phyloP scores from a whole-genome alignment of 768 basidiomycete genomes.

The Rubroboletus satanas region DNA sequence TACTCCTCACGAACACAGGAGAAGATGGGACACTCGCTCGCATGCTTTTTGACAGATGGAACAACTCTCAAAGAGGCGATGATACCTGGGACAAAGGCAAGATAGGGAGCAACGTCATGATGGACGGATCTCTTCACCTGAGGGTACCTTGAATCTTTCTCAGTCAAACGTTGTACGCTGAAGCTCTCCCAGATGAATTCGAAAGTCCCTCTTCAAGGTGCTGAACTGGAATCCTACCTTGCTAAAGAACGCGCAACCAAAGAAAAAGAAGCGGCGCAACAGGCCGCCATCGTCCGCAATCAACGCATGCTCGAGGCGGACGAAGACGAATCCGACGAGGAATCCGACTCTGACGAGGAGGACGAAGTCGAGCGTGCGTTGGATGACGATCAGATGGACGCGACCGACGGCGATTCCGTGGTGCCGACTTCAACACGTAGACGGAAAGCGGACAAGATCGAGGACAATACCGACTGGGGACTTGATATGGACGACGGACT shows the following conservation, averaged over 20 bases:
- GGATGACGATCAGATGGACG: constrained; percentile 48
- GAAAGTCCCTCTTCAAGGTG: constrained; percentile 86
- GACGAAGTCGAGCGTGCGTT: constrained; percentile 55
- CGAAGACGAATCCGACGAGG: constrained; percentile 75
- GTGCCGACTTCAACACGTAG: constrained; percentile 22
- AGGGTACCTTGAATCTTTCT: constrained; percentile 43
- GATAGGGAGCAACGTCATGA: constrained; percentile 81
- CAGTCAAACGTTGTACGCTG: neutral
- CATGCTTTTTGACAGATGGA: constrained; percentile 83
- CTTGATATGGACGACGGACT: constrained; percentile 74
- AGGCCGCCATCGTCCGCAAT: constrained; percentile 77
- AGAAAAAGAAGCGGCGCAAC: constrained; percentile 83
- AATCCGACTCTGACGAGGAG: constrained; percentile 65
- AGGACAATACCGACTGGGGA: constrained; percentile 62
- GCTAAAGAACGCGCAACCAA: constrained; percentile 70
- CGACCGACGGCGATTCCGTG: constrained; percentile 31
- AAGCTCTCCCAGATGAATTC: constrained; percentile 61
- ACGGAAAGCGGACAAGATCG: constrained; percentile 46
- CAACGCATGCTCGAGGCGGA: constrained; percentile 93
- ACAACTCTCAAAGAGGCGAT: constrained; percentile 70
- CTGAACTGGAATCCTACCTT: constrained; percentile 78
- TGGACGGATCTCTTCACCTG: constrained; percentile 67
- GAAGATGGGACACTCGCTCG: constrained; percentile 80
- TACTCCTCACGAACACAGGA: constrained; percentile 77
- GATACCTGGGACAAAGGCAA: constrained; percentile 87